Base-by-base conservation (phyloP, 352 stramenopile species). In the Globisporangium polare region DNA sequence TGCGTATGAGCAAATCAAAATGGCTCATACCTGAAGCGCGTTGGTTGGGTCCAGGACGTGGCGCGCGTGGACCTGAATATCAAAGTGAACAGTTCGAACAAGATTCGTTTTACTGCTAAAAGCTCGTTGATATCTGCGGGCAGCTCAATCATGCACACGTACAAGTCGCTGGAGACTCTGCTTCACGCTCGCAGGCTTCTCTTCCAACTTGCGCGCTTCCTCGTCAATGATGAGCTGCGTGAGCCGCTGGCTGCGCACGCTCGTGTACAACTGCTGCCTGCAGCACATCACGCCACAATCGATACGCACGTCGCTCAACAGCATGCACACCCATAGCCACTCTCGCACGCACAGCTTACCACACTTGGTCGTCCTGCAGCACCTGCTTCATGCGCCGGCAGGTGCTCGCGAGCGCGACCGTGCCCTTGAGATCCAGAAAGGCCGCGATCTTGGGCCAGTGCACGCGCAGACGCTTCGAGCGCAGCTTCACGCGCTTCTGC, bases 401-500 rank as follows among this genome's bases (percentile, higher is more conserved):
- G 3, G 73, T 68, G 31, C 58, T 67, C 18, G 65, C 65, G 43
- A 87, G 51, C n/a, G 65, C 65, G 51, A 78, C 65, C 35, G 72
- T 67, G 62, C 78, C 75, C 12, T 58, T 60, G 1, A 77, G 66
- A 47, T 58, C 47, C 24, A 87, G 53, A 59, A 80, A 87, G 33
- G 33, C 24, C 1, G 72, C 69, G 41, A 87, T 74, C 10, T 49
- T 54, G 15, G 65, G 61, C 77, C 75, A 87, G 35, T 78, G 37
- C 52, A 73, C 65, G 51, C 77, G 75, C 63, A 87, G 54, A 20
- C 77, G 71, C 70, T 87, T 87, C 27, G 77, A 87, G 29, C 78
- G 60, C 27, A 87, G 46, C 66, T 85, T 84, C 39, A 87, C 67
- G 57, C 77, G 77, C 67, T 83, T 85, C 52, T 54, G 39, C 13